Conservation (phyloP, 345 rosid genomes). For the Brassica juncea region DNA sequence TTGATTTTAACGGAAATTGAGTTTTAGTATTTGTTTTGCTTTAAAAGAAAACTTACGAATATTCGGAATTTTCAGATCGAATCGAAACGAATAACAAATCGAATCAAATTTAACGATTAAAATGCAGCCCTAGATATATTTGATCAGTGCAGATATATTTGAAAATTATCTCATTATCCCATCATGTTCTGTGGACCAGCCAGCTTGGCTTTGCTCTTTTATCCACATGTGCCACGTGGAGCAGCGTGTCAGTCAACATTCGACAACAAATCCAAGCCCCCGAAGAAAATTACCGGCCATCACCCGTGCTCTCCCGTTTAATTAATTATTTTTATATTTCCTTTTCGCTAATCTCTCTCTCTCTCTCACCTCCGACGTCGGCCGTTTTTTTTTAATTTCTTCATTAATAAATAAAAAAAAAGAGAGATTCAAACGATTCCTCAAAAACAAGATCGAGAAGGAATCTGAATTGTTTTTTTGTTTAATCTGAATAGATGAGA, state of each 20-base stretch:
- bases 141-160: not conserved
- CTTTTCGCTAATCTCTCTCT: not conserved
- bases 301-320: slow-evolving; percentile 6
- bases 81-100: no score
- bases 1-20: no score
- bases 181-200: slow-evolving; percentile 12
- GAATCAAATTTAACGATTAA: no score
- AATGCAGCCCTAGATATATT: no score
- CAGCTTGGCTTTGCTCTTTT: slow-evolving; percentile 32
- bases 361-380: slow-evolving; percentile 28
- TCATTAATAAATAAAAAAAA: not conserved
- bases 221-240: slow-evolving; percentile 45
- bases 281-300: slow-evolving; percentile 19
- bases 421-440: not conserved
- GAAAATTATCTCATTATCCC: not conserved
- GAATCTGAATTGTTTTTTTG: slow-evolving; percentile 16
- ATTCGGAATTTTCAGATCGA: no score
- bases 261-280: not conserved
- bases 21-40: no score
- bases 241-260: slow-evolving; percentile 41
- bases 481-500: slow-evolving; percentile 27
- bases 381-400: slow-evolving; percentile 20
- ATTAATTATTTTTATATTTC: not conserved
- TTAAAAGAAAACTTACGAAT: no score
- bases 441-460: slow-evolving; percentile 15